Evolutionary conservation across 2,329 filamentous ascomycete species (phyloP), one percentile per base, ranked within the genome.

Genomic region (Neoarthrinium moseri): DNA sequence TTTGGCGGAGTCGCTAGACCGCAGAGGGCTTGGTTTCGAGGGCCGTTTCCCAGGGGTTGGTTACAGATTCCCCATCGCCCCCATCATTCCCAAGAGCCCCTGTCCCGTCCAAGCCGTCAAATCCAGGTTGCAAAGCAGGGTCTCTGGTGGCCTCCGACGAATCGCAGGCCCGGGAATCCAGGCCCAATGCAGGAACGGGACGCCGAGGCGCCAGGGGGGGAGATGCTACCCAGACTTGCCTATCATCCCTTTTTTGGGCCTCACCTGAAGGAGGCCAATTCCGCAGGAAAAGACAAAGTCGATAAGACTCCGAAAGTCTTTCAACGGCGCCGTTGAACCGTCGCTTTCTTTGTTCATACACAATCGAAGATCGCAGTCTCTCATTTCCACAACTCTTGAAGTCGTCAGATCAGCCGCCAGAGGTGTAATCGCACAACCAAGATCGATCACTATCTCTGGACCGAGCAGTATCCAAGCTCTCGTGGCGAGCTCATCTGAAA

Each of bases 171-270:
- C n/a, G 12, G 15, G 22, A 27, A 29, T 29, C 24, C 30, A 17
- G 24, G 37, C 15, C 37, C 22, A 40, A 40, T 29, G 37, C 37
- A 40, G 37, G 37, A 40, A 40, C 37, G 37, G 24, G 30, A 40
- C 37, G 37, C 37, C 37, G 37, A 26, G 23, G 23, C 22, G 22
- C 35, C 23, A 21, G 35, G 35, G 20, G 20, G 24, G n/a, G 35
- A 20, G 21, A 38, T 38, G 35, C 18, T 21, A 26, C 23, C 22
- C 22, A 4, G 30, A 26, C n/a, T 24, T 15, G 37, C n/a, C 37
- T 18, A 40, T 40, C 37, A 40, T 30, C 15, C 24, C 37, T 23
- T 8, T 26, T 17, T 17, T 26, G n/a, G 22, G 32, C 24, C 37
- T 23, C 8, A 23, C 15, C 12, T 26, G n/a, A 24, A 17, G 35